phyloP scores from a whole-genome alignment of 2,329 filamentous ascomycete species.

The Aaosphaeria arxii region DNA sequence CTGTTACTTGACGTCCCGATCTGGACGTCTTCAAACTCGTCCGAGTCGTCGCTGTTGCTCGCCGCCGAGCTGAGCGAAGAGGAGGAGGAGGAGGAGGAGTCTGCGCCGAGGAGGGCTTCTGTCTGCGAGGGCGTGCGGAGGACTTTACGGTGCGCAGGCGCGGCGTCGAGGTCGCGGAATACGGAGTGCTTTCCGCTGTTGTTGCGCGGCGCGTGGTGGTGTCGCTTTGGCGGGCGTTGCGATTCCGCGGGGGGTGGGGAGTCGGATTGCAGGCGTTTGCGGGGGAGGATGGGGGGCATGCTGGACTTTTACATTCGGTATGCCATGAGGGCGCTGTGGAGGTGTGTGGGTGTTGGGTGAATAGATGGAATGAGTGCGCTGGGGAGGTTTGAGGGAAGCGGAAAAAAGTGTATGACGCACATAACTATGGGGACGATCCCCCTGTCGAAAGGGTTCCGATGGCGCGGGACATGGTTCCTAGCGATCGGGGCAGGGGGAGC shows the following conservation, averaged over 20 bases:
- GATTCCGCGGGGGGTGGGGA: constrained; percentile 41
- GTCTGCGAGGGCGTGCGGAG: constrained; percentile 29
- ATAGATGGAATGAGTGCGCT: neutral
- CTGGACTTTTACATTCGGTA: neutral
- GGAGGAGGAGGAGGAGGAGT: constrained; percentile 4
- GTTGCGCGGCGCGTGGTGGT: neutral
- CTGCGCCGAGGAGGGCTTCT: constrained; percentile 37
- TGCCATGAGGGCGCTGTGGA: neutral
- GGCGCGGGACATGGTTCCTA: neutral
- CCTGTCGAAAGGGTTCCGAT: neutral
- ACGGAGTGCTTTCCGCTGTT: constrained; percentile 30
- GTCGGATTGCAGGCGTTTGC: constrained; percentile 56
- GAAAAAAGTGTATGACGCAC: neutral
- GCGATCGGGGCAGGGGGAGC: neutral
- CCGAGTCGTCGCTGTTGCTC: constrained; percentile 39
- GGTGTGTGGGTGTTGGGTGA: neutral
- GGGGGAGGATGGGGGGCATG: constrained; percentile 62
- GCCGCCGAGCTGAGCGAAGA: too few relatives aligned
- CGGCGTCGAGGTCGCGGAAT: constrained; percentile 45
- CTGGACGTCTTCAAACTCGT: constrained; percentile 50
- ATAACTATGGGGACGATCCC: neutral
- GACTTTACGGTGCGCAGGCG: constrained; percentile 22
- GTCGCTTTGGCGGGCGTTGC: constrained; percentile 5
- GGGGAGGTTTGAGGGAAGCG: neutral
- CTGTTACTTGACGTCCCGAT: constrained; percentile 7